A percentile compares a stretch with the other conserved stretches of the same genome.
Conservation (phyloP, 2,329 filamentous ascomycete species). For the Cryphonectria japonica region DNA sequence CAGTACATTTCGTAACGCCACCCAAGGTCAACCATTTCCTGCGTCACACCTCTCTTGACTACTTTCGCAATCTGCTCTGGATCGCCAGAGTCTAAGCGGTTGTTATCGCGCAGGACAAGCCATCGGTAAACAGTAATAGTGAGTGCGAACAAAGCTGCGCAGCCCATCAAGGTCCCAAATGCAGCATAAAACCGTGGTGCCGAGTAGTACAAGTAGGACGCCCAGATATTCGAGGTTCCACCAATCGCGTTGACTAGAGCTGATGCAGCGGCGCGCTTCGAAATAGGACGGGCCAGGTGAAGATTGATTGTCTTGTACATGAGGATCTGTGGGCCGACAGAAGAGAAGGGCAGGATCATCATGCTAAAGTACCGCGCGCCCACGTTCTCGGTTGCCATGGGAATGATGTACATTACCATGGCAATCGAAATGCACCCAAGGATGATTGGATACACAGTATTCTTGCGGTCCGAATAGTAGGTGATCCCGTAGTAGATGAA, state of each 20-base stretch:
- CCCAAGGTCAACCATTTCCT: constrained; percentile 46
- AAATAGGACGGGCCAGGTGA: constrained; percentile 44
- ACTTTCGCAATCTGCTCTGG: constrained; percentile 43
- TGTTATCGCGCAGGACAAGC: constrained; percentile 44
- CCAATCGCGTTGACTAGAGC: constrained; percentile 46
- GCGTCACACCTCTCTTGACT: constrained; percentile 46
- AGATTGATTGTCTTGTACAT: constrained; percentile 48
- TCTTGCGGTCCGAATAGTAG: constrained; percentile 44
- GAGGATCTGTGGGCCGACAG: constrained; percentile 45
- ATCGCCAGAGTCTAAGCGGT: constrained; percentile 43
- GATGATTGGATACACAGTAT: constrained; percentile 42
- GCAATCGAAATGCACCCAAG: constrained; percentile 41
- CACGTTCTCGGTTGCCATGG: constrained; percentile 41
- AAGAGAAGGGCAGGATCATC: constrained; percentile 46
- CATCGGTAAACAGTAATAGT: constrained; percentile 44
- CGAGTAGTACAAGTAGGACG: constrained; percentile 42
- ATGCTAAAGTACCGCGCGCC: constrained; percentile 48
- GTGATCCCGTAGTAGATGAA: constrained; percentile 40
- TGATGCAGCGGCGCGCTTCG: constrained; percentile 47
- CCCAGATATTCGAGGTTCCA: constrained; percentile 41
- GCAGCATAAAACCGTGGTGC: constrained; percentile 46
- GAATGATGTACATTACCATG: constrained; percentile 43
- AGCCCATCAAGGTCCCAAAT: constrained; percentile 44
- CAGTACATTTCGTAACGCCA: constrained; percentile 51
- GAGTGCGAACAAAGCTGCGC: constrained; percentile 38